phyloP scores from a whole-genome alignment of 1,139 yeast genomes.

The Protomyces gravidus region DNA sequence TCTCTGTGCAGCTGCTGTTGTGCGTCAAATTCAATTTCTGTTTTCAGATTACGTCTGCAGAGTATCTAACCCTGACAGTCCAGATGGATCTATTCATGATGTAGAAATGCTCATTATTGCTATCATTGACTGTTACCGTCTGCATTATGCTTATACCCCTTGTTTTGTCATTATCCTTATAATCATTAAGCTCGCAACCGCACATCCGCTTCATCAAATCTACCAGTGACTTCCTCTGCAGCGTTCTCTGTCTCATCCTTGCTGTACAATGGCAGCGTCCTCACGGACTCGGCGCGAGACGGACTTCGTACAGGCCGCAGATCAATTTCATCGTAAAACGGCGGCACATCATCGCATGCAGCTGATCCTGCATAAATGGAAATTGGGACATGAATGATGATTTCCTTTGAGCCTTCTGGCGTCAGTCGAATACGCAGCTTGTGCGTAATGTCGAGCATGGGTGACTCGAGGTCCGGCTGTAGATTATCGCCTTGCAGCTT shows the following conservation, averaged over 20 bases:
- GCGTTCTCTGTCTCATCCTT: not conserved
- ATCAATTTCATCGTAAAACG: constrained; percentile 25
- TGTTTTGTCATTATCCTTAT: no score
- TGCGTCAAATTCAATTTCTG: no score
- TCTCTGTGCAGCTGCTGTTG: no score
- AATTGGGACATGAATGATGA: constrained; percentile 20
- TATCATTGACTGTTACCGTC: no score
- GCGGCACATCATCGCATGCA: constrained; percentile 26
- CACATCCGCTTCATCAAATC: not conserved
- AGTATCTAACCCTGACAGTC: no score
- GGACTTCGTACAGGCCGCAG: not conserved
- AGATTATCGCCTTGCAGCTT: constrained; percentile 10
- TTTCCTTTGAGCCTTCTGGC: constrained; percentile 18
- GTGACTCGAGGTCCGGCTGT: constrained; percentile 14
- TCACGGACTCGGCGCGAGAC: constrained; percentile 17
- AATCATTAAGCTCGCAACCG: not conserved
- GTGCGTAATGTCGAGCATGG: constrained; percentile 13
- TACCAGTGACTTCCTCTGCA: not conserved
- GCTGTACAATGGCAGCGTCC: constrained; percentile 20
- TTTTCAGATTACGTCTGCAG: no score
- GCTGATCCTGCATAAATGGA: constrained; percentile 17
- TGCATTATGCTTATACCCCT: no score
- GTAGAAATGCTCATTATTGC: no score
- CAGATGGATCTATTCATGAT: no score
- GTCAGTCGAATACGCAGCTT: constrained; percentile 19